Conservation (phyloP, 2,329 filamentous ascomycete species). For the Ceratocystis lukuohia region DNA sequence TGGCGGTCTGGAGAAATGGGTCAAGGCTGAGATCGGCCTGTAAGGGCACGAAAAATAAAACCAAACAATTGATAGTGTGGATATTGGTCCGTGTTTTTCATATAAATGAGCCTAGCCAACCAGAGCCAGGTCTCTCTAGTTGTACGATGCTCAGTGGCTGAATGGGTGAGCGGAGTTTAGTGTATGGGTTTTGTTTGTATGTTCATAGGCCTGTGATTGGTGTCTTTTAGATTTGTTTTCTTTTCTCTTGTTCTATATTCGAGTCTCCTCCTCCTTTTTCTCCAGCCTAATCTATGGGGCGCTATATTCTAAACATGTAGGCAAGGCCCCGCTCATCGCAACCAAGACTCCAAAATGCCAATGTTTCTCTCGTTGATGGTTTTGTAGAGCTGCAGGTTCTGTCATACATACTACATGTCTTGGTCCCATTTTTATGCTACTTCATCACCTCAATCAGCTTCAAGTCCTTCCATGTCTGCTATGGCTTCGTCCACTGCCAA, state of each 20-base stretch:
- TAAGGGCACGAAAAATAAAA: not conserved
- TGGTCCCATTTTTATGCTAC: not conserved
- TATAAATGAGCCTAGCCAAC: not conserved
- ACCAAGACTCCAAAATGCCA: not conserved
- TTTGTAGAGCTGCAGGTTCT: not conserved
- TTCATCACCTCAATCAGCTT: not conserved
- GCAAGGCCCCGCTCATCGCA: not conserved
- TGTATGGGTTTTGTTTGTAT: constrained; percentile 1
- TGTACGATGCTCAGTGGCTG: not conserved
- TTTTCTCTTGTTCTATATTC: constrained; percentile 5
- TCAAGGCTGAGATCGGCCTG: constrained; percentile 50
- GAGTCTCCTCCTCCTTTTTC: not conserved
- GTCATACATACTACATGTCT: not conserved
- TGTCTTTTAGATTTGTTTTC: constrained; percentile 2
- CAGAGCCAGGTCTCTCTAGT: not conserved
- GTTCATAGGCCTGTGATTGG: constrained; percentile 1
- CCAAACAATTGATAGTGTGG: not conserved
- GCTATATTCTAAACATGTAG: constrained; percentile 1
- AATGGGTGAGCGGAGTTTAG: constrained; percentile 3
- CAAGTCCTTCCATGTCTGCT: not conserved
- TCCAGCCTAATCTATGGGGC: not conserved
- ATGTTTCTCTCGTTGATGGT: not conserved
- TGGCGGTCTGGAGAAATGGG: constrained; percentile 72
- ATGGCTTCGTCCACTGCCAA: not conserved
- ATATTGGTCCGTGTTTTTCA: not conserved